Conservation (phyloP, 179 eudicot species). For the Beta macrorhiza region DNA sequence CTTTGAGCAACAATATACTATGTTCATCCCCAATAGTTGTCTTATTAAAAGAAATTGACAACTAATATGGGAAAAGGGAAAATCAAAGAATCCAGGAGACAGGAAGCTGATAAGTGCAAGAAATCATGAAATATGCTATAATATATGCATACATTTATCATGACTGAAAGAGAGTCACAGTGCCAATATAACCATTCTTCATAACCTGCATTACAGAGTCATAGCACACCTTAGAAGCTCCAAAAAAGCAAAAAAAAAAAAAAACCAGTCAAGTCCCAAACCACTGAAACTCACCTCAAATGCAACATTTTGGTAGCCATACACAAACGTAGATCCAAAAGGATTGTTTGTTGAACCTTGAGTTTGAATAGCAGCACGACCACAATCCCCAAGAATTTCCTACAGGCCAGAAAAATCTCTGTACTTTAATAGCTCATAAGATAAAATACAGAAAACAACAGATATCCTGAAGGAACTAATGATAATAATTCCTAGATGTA, state of each 20-base stretch:
- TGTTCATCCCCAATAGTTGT: too few relatives aligned
- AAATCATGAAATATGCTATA: background rate
- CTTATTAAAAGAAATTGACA: too few relatives aligned
- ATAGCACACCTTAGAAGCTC: slow-evolving; percentile 7
- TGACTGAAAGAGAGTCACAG: slow-evolving; percentile 87
- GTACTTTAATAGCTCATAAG: background rate
- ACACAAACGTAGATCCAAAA: slow-evolving; percentile 92
- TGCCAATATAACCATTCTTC: slow-evolving; percentile 93
- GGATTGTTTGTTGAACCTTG: slow-evolving; percentile 94
- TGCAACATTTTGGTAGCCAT: slow-evolving; percentile 92
- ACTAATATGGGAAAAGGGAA: too few relatives aligned
- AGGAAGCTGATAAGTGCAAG: background rate
- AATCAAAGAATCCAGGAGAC: background rate
- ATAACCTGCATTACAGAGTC: slow-evolving; percentile 56
- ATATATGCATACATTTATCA: slow-evolving; percentile 32
- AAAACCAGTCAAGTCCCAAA: background rate
- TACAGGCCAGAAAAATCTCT: slow-evolving; percentile 29
- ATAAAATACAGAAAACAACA: background rate
- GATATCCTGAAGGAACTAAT: background rate
- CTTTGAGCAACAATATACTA: too few relatives aligned
- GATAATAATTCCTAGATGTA: background rate
- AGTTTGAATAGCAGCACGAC: slow-evolving; percentile 95
- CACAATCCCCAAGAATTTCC: slow-evolving; percentile 96
- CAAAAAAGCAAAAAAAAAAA: background rate
- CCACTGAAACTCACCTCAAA: slow-evolving; percentile 62